Evolutionary conservation across 2,329 filamentous ascomycete genomes (phyloP).

Genomic region (Nemania abortiva): DNA sequence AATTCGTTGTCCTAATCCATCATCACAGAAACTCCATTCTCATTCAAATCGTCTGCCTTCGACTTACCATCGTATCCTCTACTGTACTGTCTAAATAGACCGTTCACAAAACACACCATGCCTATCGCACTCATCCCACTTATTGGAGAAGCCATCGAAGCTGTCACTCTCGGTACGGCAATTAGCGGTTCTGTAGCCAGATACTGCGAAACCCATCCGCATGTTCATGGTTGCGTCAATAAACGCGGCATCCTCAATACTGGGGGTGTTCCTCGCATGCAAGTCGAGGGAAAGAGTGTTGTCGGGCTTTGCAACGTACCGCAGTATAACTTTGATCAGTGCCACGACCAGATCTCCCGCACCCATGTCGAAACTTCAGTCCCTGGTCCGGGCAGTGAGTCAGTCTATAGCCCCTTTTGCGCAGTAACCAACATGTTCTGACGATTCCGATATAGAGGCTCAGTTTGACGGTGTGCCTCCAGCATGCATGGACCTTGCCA

Average conservation of each 20-base stretch:
- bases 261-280: background rate
- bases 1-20: background rate
- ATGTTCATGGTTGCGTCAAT: background rate
- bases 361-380: background rate
- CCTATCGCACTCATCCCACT: background rate
- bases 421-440: background rate
- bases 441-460: constrained; percentile 12
- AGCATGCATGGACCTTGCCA: constrained; percentile 45
- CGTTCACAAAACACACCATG: background rate
- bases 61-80: background rate
- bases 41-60: background rate
- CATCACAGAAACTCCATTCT: background rate
- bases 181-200: background rate
- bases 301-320: constrained; percentile 2
- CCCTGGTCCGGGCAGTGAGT: background rate
- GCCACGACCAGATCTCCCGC: background rate
- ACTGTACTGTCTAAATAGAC: background rate
- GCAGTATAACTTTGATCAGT: background rate
- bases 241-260: background rate
- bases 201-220: background rate
- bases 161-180: constrained; percentile 1
- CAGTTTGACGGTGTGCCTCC: constrained; percentile 37
- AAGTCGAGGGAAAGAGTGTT: background rate
- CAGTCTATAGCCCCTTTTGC: background rate
- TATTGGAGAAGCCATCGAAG: background rate